Base-by-base conservation (phyloP, 1,139 yeast genomes). In the Meyerozyma guilliermondii region DNA sequence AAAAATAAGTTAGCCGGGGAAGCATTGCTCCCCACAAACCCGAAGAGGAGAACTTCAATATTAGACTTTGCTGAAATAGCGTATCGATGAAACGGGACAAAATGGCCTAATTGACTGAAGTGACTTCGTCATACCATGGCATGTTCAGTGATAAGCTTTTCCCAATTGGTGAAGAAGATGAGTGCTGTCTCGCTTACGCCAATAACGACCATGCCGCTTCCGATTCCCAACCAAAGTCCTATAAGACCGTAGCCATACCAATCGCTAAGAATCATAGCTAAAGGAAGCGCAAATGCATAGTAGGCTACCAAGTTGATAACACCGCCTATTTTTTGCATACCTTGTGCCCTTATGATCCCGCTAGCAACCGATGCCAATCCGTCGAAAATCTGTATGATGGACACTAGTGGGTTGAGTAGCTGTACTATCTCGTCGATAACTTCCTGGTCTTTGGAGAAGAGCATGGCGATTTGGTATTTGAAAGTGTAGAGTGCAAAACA, bases 221-320 rank as follows among this genome's bases (percentile, higher is more conserved):
- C 87, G 44, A 88, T 78, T 7, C 96, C 96, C n/a, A 81, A 53
- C 98, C 98, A 92, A 43, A 92, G 66, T 0, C 98, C 98, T 23
- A 65, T 59, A 9, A 89, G 66, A 43, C 76, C 70, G 61, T 76
- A 61, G 39, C 76, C 76, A 7, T 67, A 63, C 27, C 66, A 59
- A 58, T 82, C 83, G 31, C 89, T 83, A 34, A 88, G 66, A 2
- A 74, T 55, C 45, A 86, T 60, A 0, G 91, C 89, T 23, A 87
- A 56, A 0, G 97, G 97, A 40, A 68, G 59, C 10, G 71, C 73
- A 53, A 71, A 65, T 5, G 71, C 74, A 59, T 89, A 89, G 62
- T 89, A 89, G 1, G 85, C 82, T 13, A 87, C 62, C 44, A 89
- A 70, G 56, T 88, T 89, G 39, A 89, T 74, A 30, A 81, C 65